Conservation (phyloP, 2,329 filamentous ascomycete genomes). For the Chrysoporthe austroafricana region DNA sequence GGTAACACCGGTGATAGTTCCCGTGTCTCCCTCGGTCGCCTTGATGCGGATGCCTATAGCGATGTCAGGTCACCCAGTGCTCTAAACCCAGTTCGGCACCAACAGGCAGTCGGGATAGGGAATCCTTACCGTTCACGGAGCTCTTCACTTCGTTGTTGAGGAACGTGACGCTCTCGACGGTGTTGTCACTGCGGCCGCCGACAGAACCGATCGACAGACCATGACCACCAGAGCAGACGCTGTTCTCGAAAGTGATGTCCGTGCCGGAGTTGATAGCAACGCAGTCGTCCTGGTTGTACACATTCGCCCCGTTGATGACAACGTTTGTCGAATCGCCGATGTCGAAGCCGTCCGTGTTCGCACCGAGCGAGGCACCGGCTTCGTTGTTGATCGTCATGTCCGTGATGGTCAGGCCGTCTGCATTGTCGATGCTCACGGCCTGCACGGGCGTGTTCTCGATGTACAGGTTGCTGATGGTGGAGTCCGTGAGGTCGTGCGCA, state of each 20-base stretch:
- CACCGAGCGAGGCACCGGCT: constrained; percentile 51
- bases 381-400: constrained; percentile 61
- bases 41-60: constrained; percentile 26
- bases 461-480: constrained; percentile 52
- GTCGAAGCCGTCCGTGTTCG: constrained; percentile 61
- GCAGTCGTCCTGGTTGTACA: constrained; percentile 64
- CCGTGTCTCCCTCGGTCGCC: constrained; percentile 25
- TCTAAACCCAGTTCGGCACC: too few relatives aligned
- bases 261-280: constrained; percentile 61
- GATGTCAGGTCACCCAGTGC: constrained; percentile 18
- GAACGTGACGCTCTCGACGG: constrained; percentile 54
- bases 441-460: constrained; percentile 60
- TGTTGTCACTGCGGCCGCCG: constrained; percentile 57
- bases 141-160: constrained; percentile 50
- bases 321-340: constrained; percentile 51
- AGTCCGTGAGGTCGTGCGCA: constrained; percentile 53
- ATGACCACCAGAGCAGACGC: constrained; percentile 53
- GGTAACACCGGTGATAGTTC: constrained; percentile 24
- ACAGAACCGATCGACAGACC: constrained; percentile 62
- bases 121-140: constrained; percentile 52
- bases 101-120: neutral
- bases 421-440: constrained; percentile 49
- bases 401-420: constrained; percentile 48
- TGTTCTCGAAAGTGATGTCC: constrained; percentile 43
- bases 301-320: constrained; percentile 53